A percentile compares a stretch with the other conserved stretches of the same genome.
These are phyloP conservation scores for Colletotrichum viniferum DNA, from an alignment of 2,329 filamentous ascomycete genomes.

Conservation along the genomic window DNA sequence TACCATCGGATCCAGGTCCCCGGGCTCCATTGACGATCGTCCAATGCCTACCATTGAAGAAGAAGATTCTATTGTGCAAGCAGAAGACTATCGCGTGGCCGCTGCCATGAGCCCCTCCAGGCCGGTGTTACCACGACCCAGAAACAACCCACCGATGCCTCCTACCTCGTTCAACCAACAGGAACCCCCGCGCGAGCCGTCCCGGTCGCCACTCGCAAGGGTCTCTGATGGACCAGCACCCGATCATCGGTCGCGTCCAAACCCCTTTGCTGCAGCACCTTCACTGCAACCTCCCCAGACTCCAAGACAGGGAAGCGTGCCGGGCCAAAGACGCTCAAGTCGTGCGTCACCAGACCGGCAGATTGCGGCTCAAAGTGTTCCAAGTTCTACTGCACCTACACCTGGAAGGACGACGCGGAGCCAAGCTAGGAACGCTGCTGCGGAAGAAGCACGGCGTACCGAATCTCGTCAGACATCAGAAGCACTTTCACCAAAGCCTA, in stretches of 20 bases:
- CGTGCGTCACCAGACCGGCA: not conserved
- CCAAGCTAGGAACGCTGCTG: not conserved
- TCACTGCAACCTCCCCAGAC: not conserved
- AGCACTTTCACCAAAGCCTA: not conserved
- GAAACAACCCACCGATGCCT: not conserved
- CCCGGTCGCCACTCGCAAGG: not conserved
- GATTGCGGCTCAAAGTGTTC: not conserved
- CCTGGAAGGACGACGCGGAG: not conserved
- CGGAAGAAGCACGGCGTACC: not conserved
- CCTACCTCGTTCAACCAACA: not conserved
- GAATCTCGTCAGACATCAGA: not conserved
- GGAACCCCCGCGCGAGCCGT: not conserved
- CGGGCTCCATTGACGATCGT: not conserved
- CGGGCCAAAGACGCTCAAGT: not conserved
- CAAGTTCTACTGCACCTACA: not conserved
- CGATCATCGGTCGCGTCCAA: not conserved
- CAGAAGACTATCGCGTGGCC: not conserved
- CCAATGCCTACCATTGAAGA: not conserved
- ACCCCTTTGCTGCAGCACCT: not conserved
- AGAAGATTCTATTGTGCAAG: not conserved
- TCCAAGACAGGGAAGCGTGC: not conserved
- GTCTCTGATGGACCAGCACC: not conserved
- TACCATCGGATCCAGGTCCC: not conserved
- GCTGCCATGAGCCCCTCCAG: not conserved
- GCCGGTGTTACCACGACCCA: not conserved